Conservation (phyloP, 2,329 filamentous ascomycete genomes). For the Xylariaceae sp. region DNA sequence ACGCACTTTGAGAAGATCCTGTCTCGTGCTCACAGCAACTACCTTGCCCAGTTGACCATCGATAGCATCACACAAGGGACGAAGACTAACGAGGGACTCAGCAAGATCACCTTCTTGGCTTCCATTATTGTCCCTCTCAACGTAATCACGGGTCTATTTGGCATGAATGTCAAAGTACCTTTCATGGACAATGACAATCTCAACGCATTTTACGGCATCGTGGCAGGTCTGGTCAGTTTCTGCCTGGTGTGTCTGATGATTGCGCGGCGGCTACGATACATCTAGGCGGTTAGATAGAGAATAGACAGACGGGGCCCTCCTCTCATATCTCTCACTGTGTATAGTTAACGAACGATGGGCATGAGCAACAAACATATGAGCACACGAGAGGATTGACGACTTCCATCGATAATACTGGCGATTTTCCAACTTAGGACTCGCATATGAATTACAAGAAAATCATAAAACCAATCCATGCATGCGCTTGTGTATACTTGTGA, state of each 20-base stretch:
- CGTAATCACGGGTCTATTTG: slow-evolving; percentile 82
- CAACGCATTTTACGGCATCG: slow-evolving; percentile 63
- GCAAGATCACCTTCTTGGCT: slow-evolving; percentile 92
- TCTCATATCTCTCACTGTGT: neutral
- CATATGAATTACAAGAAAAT: neutral
- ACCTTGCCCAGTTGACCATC: slow-evolving; percentile 90
- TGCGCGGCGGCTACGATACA: slow-evolving; percentile 50
- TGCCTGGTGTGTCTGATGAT: slow-evolving; percentile 49
- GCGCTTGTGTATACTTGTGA: neutral
- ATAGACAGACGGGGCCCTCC: neutral
- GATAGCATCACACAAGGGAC: slow-evolving; percentile 89
- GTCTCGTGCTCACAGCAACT: slow-evolving; percentile 91
- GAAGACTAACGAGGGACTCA: slow-evolving; percentile 82
- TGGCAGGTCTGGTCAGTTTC: slow-evolving; percentile 59
- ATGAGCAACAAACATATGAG: neutral
- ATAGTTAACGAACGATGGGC: neutral
- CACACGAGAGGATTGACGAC: neutral
- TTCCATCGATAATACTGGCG: neutral
- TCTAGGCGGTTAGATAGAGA: slow-evolving; percentile 37
- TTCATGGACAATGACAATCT: slow-evolving; percentile 52
- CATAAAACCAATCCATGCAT: neutral
- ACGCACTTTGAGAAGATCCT: slow-evolving; percentile 98
- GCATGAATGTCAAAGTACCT: slow-evolving; percentile 83
- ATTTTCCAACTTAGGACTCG: neutral
- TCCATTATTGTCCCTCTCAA: slow-evolving; percentile 97